phyloP scores from a whole-genome alignment of 257 asterid genomes.

The Perilla frutescens region DNA sequence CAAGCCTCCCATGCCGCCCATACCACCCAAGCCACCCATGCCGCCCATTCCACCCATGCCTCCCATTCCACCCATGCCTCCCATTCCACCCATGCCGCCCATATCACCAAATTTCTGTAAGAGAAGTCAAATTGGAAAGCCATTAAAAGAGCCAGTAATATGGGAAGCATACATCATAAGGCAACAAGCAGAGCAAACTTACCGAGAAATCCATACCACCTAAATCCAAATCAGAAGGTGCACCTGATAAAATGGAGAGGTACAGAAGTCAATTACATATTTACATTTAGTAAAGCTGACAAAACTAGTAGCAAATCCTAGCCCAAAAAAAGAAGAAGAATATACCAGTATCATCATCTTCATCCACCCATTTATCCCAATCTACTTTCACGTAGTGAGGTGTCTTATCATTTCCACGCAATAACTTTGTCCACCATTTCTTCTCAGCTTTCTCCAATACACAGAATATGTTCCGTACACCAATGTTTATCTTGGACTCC shows the following conservation, averaged over 20 bases:
- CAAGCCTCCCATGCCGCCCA: constrained; percentile 42
- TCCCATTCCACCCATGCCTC: constrained; percentile 33
- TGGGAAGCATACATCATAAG: background rate
- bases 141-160: constrained; percentile 25
- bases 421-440: constrained; percentile 87
- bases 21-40: constrained; percentile 40
- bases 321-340: background rate
- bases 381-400: constrained; percentile 93
- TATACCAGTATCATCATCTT: constrained; percentile 78
- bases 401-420: constrained; percentile 77
- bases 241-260: constrained; percentile 53
- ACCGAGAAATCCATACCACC: constrained; percentile 98
- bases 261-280: background rate
- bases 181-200: constrained; percentile 26
- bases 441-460: constrained; percentile 81
- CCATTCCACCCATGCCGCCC: too few species aligned
- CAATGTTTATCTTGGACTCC: constrained; percentile 86
- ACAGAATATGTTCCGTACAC: constrained; percentile 71
- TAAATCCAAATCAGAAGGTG: constrained; percentile 70
- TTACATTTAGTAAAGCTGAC: background rate
- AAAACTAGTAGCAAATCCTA: background rate
- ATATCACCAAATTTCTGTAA: constrained; percentile 78
- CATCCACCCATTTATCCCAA: constrained; percentile 99
- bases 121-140: constrained; percentile 14
- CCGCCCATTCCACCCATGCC: constrained; percentile 46